Conservation (phyloP, 2,329 filamentous ascomycete species). For the Cercospora sesami region DNA sequence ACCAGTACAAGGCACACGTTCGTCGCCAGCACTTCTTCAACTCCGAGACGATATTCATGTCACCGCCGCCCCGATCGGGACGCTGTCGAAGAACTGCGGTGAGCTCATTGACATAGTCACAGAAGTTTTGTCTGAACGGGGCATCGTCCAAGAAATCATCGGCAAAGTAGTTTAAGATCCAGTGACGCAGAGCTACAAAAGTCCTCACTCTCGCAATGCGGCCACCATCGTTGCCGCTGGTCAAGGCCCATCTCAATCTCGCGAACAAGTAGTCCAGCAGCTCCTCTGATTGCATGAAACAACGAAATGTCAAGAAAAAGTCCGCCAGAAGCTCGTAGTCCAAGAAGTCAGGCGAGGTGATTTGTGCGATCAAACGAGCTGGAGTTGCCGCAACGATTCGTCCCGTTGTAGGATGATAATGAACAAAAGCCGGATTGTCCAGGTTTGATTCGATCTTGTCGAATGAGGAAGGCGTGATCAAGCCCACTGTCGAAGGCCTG, state of each 20-base stretch:
- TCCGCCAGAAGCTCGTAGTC: slow-evolving; percentile 97
- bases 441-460: slow-evolving; percentile 78
- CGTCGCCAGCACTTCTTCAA: slow-evolving; percentile 97
- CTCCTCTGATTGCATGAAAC: slow-evolving; percentile 75
- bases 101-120: slow-evolving; percentile 70
- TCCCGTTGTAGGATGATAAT: slow-evolving; percentile 69
- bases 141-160: slow-evolving; percentile 87
- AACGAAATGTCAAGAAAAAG: slow-evolving; percentile 93
- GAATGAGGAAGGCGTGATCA: slow-evolving; percentile 67
- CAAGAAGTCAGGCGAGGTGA: slow-evolving; percentile 91
- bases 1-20: slow-evolving; percentile 88
- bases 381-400: slow-evolving; percentile 88
- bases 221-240: slow-evolving; percentile 72
- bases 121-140: slow-evolving; percentile 73
- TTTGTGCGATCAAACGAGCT: slow-evolving; percentile 87
- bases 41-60: slow-evolving; percentile 86
- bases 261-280: slow-evolving; percentile 82
- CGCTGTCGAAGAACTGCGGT: slow-evolving; percentile 55
- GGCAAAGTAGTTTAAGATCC: slow-evolving; percentile 96
- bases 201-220: slow-evolving; percentile 93
- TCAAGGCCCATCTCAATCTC: slow-evolving; percentile 82
- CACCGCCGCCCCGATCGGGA: slow-evolving; percentile 57
- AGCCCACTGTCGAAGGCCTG: slow-evolving; percentile 17
- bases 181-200: slow-evolving; percentile 92
- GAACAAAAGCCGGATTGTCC: slow-evolving; percentile 78